Base-by-base conservation (phyloP, 75 land plant genomes). In the Larix kaempferi region DNA sequence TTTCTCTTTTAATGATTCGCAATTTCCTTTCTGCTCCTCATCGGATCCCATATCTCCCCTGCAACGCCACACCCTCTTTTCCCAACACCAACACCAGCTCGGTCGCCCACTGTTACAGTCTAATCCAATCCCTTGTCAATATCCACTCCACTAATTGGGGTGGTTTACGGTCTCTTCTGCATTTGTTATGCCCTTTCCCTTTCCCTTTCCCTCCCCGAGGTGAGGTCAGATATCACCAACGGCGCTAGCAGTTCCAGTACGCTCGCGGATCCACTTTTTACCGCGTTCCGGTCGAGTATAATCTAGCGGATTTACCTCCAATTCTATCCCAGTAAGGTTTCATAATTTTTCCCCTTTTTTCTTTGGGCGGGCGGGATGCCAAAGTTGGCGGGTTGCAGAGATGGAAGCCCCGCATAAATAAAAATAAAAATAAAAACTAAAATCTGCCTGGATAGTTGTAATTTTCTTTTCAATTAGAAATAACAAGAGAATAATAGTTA, bases 141-240 rank as follows among this genome's bases (percentile, higher is more conserved):
- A 49, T 49, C 12, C 54, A 49, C 54, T 11, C 12, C 4, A 15
- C 29, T 12, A 26, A 5, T 12, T 14, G 66, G 12, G 3, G 16
- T 64, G 27, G 33, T 29, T 49, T 17, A 65, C 69, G 35, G 19
- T 5, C 35, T 23, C 21, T 65, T 65, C 35, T 33, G 41, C 15
- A 14, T 65, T 13, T 19, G 8, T 65, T 29, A 16, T 37, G 39
- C 69, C 19, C 35, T 22, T 22, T 22, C 61, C 10, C 21, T 19
- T 37, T n/a, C 39, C 37, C 69, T 65, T 33, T 65, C 67, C 67
- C 67, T 64, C 67, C 67, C 27, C 67, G 33, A 21, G 61, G n/a
- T 37, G 39, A 65, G 19, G 39, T 33, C 29, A 65, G 29, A 29
- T 65, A 33, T 65, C 41, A 33, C 41, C 54, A 49, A 49, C 54